Percentiles rank a stretch among this genome's conserved stretches.
Evolutionary conservation across 768 basidiomycete species (phyloP).

Genomic region (Naganishia randhawae): DNA sequence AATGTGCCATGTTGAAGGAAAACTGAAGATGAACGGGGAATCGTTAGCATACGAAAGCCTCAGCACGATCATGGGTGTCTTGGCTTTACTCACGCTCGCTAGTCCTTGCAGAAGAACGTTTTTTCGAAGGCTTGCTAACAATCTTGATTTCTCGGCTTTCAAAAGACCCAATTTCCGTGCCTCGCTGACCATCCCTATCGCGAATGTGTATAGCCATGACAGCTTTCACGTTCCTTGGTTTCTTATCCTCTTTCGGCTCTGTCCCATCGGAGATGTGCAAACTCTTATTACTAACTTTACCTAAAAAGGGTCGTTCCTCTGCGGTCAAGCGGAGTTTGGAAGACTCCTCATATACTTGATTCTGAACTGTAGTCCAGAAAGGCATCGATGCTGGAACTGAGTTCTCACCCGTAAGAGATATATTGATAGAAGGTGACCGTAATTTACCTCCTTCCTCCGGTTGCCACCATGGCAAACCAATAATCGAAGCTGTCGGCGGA

Average conservation of each 20-base stretch:
- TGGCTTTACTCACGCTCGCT: conserved; percentile 66
- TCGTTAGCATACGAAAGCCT: neutral
- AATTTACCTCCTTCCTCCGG: conserved; percentile 65
- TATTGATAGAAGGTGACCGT: conserved; percentile 65
- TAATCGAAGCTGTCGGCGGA: conserved; percentile 87
- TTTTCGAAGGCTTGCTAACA: conserved; percentile 97
- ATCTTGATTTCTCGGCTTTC: conserved; percentile 94
- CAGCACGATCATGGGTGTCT: conserved; percentile 13
- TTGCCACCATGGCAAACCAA: conserved; percentile 92
- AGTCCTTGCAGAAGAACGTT: conserved; percentile 88
- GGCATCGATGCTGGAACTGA: conserved; percentile 77
- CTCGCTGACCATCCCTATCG: neutral
- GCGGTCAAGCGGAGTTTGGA: conserved; percentile 32
- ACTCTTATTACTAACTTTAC: conserved; percentile 88
- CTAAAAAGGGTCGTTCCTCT: conserved; percentile 72
- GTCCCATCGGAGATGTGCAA: conserved; percentile 87
- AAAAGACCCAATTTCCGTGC: conserved; percentile 67
- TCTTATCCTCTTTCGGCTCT: conserved; percentile 66
- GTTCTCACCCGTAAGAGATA: conserved; percentile 88
- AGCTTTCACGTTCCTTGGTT: conserved; percentile 83
- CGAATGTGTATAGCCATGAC: conserved; percentile 59
- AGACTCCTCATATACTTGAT: conserved; percentile 68
- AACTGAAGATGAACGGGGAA: conserved; percentile 56
- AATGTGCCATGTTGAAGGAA: conserved; percentile 95
- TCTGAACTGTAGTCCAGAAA: conserved; percentile 80